Conservation (phyloP, 306 rosid genomes). For the Prunus padus region DNA sequence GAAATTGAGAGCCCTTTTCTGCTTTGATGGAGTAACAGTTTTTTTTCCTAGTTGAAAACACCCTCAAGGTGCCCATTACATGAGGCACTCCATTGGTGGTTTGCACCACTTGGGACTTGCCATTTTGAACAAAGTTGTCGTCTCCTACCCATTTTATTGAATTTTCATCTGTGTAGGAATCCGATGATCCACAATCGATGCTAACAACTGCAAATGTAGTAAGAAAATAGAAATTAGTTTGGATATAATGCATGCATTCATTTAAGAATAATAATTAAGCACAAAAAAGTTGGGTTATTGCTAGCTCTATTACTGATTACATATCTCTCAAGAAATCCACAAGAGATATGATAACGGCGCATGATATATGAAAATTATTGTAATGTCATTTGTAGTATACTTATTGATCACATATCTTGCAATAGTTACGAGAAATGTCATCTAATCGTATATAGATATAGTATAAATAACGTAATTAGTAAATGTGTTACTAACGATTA, state of each 20-base stretch:
- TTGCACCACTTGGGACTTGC: conserved; percentile 24
- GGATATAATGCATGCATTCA: neutral
- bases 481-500: neutral
- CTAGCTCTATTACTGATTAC: too few relatives aligned
- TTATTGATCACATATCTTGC: neutral
- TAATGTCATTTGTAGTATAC: too few relatives aligned
- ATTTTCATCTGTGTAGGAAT: conserved; percentile 24
- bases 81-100: neutral
- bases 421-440: neutral
- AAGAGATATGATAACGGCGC: too few relatives aligned
- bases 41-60: conserved; percentile 36
- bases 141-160: conserved; percentile 42
- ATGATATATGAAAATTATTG: too few relatives aligned
- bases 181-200: conserved; percentile 43
- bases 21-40: conserved; percentile 40
- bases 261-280: too few relatives aligned
- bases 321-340: too few relatives aligned
- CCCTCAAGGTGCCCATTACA: conserved; percentile 39
- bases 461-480: neutral
- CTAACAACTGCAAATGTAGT: conserved; percentile 27
- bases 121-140: conserved; percentile 24
- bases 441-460: neutral
- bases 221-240: neutral
- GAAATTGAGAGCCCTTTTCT: conserved; percentile 36
- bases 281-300: too few relatives aligned